phyloP scores from a whole-genome alignment of 768 basidiomycete genomes.

The Lyophyllum shimeji region DNA sequence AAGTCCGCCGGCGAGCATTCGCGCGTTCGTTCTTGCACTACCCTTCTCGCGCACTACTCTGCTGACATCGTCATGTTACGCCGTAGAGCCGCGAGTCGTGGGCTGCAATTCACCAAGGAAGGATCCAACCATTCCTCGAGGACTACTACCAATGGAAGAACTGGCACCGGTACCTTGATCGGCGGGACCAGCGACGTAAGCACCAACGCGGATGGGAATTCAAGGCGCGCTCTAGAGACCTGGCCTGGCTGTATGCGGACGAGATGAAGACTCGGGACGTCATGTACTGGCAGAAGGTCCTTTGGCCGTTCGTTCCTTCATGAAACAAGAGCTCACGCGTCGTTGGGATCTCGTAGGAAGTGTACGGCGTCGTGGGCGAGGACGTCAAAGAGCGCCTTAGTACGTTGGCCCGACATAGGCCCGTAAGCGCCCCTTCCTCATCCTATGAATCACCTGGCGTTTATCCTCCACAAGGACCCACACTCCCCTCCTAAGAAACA shows the following conservation, averaged over 20 bases:
- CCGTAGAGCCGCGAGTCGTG: slow-evolving; percentile 44
- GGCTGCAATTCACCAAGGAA: slow-evolving; percentile 39
- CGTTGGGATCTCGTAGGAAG: slow-evolving; percentile 22
- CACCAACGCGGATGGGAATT: slow-evolving; percentile 33
- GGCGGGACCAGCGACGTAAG: slow-evolving; percentile 31
- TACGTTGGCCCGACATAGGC: slow-evolving; percentile 25
- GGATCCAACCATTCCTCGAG: slow-evolving; percentile 35
- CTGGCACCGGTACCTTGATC: slow-evolving; percentile 45
- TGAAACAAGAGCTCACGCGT: neutral
- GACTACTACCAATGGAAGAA: slow-evolving; percentile 43
- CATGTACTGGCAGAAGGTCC: slow-evolving; percentile 34
- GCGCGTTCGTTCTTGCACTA: slow-evolving; percentile 23
- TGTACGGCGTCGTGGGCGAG: slow-evolving; percentile 27
- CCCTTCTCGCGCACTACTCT: neutral
- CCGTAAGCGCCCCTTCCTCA: slow-evolving; percentile 23
- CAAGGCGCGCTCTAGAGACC: slow-evolving; percentile 28
- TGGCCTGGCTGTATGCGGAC: slow-evolving; percentile 33
- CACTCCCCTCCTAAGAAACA: slow-evolving; percentile 35
- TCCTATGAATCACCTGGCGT: neutral
- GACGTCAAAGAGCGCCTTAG: slow-evolving; percentile 30
- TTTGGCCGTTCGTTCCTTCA: neutral
- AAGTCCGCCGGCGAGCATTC: slow-evolving; percentile 38
- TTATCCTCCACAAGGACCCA: slow-evolving; percentile 30
- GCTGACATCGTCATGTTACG: neutral
- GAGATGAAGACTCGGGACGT: slow-evolving; percentile 34